phyloP scores from a whole-genome alignment of 768 basidiomycete genomes.

The Sarcodon aspratus region DNA sequence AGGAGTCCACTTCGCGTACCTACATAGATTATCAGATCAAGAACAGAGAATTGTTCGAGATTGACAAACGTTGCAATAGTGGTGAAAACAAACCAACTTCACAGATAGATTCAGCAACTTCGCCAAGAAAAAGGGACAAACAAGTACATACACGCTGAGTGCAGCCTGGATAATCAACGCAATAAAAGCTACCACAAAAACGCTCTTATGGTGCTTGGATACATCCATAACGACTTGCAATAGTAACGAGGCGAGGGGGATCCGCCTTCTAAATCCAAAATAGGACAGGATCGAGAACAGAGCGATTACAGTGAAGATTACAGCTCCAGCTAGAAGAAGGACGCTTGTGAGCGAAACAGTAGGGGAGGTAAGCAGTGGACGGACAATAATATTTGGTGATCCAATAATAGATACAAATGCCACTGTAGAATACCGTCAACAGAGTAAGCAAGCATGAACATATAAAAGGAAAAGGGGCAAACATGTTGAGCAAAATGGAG shows the following conservation, averaged over 20 bases:
- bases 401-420: slow-evolving; percentile 68
- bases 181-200: slow-evolving; percentile 66
- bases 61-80: slow-evolving; percentile 55
- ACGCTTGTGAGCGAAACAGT: background rate
- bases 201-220: slow-evolving; percentile 70
- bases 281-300: slow-evolving; percentile 66
- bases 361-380: slow-evolving; percentile 11
- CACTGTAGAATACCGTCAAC: slow-evolving; percentile 28
- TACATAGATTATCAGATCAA: slow-evolving; percentile 2
- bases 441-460: slow-evolving; percentile 1
- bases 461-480: slow-evolving; percentile 13
- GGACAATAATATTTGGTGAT: slow-evolving; percentile 57
- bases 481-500: slow-evolving; percentile 56
- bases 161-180: slow-evolving; percentile 65
- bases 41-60: background rate
- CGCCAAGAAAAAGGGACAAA: background rate
- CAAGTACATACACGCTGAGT: slow-evolving; percentile 45
- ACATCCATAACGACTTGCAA: slow-evolving; percentile 80
- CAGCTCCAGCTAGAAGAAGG: slow-evolving; percentile 54
- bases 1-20: slow-evolving; percentile 63
- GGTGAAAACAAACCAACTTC: slow-evolving; percentile 70
- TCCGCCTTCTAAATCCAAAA: slow-evolving; percentile 59
- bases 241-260: slow-evolving; percentile 68
- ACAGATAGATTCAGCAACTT: slow-evolving; percentile 3
- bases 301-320: slow-evolving; percentile 76